phyloP scores from a whole-genome alignment of 257 asterid species.

The Penstemon barbatus region DNA sequence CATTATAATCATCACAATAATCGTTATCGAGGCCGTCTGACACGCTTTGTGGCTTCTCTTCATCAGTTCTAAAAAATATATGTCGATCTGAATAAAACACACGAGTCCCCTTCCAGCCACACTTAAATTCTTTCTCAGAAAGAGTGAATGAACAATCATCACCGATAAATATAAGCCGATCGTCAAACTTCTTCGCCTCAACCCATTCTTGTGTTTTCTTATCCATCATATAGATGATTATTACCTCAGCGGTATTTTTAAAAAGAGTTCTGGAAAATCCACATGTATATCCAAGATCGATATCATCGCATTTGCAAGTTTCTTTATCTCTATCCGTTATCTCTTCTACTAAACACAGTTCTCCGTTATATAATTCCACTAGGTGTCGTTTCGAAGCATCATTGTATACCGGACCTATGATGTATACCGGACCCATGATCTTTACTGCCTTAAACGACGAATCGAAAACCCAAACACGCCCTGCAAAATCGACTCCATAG shows the following conservation, averaged over 20 bases:
- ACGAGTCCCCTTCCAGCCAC: too few relatives aligned
- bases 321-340: constrained; percentile 14
- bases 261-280: background rate
- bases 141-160: constrained; percentile 28
- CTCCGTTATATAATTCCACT: constrained; percentile 8
- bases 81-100: constrained; percentile 17
- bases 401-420: background rate
- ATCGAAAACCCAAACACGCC: constrained; percentile 12
- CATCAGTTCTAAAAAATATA: constrained; percentile 10
- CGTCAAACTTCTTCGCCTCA: background rate
- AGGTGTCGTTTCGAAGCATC: constrained; percentile 10
- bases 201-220: background rate
- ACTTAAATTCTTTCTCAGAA: too few relatives aligned
- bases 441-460: background rate
- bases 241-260: constrained; percentile 8
- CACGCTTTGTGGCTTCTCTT: background rate
- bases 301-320: constrained; percentile 10
- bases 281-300: background rate
- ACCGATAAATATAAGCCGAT: constrained; percentile 15
- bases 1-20: background rate
- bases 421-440: too few relatives aligned
- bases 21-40: background rate
- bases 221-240: constrained; percentile 10
- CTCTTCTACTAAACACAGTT: constrained; percentile 21
- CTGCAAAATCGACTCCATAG: background rate